Evolutionary conservation across 148 eudicot genomes (phyloP).

Genomic region (Cornus kousa): DNA sequence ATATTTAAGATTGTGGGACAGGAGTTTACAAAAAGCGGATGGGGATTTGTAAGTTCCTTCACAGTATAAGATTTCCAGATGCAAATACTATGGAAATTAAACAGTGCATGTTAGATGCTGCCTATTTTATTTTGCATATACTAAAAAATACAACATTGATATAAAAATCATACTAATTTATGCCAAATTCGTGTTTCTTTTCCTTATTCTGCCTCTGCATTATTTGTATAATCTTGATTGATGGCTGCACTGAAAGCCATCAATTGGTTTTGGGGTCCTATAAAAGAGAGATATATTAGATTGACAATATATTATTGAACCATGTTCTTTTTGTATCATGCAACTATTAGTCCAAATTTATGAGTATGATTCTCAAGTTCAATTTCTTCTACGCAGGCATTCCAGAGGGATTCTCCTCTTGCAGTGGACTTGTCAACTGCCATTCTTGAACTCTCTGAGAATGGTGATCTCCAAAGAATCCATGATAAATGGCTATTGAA

Average conservation of each 20-base stretch:
- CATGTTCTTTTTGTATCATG: too few species aligned
- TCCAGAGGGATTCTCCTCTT: slow-evolving; percentile 74
- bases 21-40: slow-evolving; percentile 79
- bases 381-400: slow-evolving; percentile 43
- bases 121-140: too few species aligned
- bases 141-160: not conserved
- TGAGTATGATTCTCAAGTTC: not conserved
- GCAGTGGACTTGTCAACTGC: slow-evolving; percentile 77
- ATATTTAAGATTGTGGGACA: slow-evolving; percentile 61
- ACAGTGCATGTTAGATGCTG: not conserved
- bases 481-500: slow-evolving; percentile 77
- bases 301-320: not conserved
- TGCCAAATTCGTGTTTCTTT: not conserved
- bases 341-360: not conserved
- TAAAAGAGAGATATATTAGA: not conserved
- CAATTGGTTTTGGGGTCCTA: not conserved
- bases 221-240: not conserved
- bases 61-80: too few species aligned
- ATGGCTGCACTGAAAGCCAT: not conserved
- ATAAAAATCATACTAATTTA: too few species aligned
- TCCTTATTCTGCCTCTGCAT: not conserved
- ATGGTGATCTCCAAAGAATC: slow-evolving; percentile 67
- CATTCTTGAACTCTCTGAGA: slow-evolving; percentile 73
- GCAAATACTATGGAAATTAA: too few species aligned
- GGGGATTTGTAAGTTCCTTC: slow-evolving; percentile 89